Conservation (phyloP, 2,329 filamentous ascomycete species). For the Xylaria sp. region DNA sequence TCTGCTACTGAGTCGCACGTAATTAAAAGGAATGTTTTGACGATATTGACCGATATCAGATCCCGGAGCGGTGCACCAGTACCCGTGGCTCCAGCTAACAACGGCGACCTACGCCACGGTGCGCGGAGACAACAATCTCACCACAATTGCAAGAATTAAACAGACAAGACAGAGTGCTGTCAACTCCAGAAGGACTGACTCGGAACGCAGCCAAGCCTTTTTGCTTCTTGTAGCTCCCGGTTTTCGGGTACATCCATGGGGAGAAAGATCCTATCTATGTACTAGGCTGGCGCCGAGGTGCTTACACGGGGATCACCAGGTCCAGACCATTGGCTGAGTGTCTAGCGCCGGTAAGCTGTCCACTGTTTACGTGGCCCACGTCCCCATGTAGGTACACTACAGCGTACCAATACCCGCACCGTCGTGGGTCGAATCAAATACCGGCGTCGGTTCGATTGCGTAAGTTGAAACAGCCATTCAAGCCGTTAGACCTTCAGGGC, state of each 20-base stretch:
- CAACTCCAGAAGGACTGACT: not conserved
- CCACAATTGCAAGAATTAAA: not conserved
- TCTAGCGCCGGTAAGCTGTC: constrained; percentile 8
- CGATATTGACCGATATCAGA: not conserved
- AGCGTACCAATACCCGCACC: not conserved
- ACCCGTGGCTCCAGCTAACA: constrained; percentile 10
- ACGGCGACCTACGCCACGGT: not conserved
- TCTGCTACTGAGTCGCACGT: not conserved
- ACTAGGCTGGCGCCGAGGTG: not conserved
- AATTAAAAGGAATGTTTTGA: constrained; percentile 3
- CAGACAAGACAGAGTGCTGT: not conserved
- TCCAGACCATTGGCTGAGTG: constrained; percentile 12
- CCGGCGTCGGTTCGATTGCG: constrained; percentile 14
- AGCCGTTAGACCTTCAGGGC: constrained; percentile 14
- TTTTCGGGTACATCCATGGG: constrained; percentile 1
- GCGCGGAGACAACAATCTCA: constrained; percentile 3
- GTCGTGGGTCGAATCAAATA: constrained; percentile 38
- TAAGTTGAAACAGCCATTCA: constrained; percentile 32
- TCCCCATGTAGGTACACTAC: not conserved
- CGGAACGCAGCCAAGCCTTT: constrained; percentile 1
- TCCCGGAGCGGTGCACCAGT: not conserved
- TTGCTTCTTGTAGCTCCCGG: not conserved
- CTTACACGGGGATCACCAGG: not conserved
- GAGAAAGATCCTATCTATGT: not conserved
- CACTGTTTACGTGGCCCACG: constrained; percentile 19